phyloP scores from a whole-genome alignment of 1,284 basidiomycete genomes.

The Pseudozyma tsukubaensis region DNA sequence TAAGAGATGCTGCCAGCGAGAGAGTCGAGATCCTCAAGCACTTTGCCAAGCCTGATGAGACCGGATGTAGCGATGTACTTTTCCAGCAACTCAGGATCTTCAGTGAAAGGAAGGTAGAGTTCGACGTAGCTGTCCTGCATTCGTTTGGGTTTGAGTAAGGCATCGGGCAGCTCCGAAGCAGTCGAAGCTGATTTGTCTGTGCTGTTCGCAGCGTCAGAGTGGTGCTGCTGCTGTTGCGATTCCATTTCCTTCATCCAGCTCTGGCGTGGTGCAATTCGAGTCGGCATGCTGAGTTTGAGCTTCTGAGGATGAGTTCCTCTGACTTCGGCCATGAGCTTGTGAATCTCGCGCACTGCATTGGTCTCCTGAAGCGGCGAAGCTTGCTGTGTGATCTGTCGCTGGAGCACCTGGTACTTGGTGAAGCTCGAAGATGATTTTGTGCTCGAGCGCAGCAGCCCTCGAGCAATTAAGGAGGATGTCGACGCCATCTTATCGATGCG shows the following conservation, averaged over 20 bases:
- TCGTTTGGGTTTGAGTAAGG: slow-evolving; percentile 51
- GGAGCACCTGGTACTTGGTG: not conserved
- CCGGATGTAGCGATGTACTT: slow-evolving; percentile 68
- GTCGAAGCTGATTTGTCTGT: slow-evolving; percentile 1
- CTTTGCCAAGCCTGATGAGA: slow-evolving; percentile 67
- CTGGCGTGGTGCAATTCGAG: slow-evolving; percentile 43
- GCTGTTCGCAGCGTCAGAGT: not conserved
- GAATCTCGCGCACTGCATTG: slow-evolving; percentile 46
- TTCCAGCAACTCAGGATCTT: slow-evolving; percentile 63
- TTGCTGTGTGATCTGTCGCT: slow-evolving; percentile 27
- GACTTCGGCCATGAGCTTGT: slow-evolving; percentile 51
- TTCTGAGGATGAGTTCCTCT: slow-evolving; percentile 40
- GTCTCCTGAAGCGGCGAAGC: slow-evolving; percentile 52
- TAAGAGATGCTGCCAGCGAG: slow-evolving; percentile 68
- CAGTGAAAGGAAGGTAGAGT: slow-evolving; percentile 66
- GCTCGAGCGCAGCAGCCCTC: slow-evolving; percentile 8
- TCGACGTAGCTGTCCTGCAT: slow-evolving; percentile 68
- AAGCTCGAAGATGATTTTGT: not conserved
- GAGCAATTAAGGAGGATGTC: slow-evolving; percentile 13
- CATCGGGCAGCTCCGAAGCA: slow-evolving; percentile 26
- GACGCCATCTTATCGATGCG: no score
- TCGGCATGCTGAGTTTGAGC: slow-evolving; percentile 50
- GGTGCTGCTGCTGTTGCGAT: slow-evolving; percentile 19
- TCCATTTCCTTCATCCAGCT: slow-evolving; percentile 55
- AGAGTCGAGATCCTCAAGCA: slow-evolving; percentile 70